These are phyloP conservation scores for Prunella vulgaris DNA, from an alignment of 257 asterid species.

Conservation along the genomic window DNA sequence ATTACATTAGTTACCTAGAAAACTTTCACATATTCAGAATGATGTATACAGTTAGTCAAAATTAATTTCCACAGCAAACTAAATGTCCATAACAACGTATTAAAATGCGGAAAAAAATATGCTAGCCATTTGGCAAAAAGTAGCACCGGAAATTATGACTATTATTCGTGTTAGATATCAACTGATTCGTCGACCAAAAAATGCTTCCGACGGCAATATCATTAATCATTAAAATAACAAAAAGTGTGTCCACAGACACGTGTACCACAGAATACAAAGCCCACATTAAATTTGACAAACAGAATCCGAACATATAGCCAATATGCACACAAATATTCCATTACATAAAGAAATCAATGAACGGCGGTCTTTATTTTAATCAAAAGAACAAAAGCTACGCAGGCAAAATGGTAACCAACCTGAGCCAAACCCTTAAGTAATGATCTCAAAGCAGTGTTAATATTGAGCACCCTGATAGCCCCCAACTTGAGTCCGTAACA, in stretches of 20 bases:
- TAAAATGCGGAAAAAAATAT: not conserved
- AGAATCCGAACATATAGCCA: not conserved
- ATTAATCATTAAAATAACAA: not conserved
- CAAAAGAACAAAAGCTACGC: constrained; percentile 2
- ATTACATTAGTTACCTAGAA: not conserved
- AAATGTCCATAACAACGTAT: not conserved
- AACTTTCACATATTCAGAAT: not conserved
- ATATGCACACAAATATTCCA: not conserved
- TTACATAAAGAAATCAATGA: not conserved
- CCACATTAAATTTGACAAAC: not conserved
- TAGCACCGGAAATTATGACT: not conserved
- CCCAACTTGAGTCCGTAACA: constrained; percentile 94
- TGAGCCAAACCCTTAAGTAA: constrained; percentile 90
- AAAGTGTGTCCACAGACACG: not conserved
- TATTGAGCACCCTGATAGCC: constrained; percentile 84
- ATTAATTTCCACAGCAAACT: not conserved
- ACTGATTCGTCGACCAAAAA: not conserved
- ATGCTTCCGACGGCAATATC: not conserved
- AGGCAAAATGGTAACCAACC: constrained; percentile 38
- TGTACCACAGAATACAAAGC: not conserved
- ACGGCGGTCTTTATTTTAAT: not conserved
- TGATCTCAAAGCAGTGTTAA: constrained; percentile 89
- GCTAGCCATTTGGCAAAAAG: not conserved
- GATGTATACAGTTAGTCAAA: not conserved
- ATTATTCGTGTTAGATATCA: not conserved